Evolutionary conservation across 75 land plant species (phyloP).

Genomic region (Picea sitchensis): DNA sequence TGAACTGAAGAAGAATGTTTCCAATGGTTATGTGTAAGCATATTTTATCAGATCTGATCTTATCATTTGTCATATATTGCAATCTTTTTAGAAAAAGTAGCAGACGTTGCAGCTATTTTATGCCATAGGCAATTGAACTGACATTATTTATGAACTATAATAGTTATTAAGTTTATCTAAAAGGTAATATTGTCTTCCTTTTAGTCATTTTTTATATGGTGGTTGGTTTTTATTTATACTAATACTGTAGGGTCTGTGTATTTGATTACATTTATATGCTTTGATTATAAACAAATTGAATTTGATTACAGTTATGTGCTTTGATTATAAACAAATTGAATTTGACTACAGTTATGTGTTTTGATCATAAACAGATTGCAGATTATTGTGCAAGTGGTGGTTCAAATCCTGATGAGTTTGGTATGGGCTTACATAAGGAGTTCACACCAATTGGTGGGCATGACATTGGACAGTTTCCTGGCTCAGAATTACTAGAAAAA

Average conservation of each 20-base stretch:
- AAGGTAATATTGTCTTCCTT: not conserved
- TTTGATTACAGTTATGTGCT: not conserved
- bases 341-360: not conserved
- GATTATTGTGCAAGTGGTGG: constrained; percentile 63
- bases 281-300: not conserved
- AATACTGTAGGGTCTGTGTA: not conserved
- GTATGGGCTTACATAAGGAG: constrained; percentile 65
- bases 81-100: not conserved
- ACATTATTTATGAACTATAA: not conserved
- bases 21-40: not conserved
- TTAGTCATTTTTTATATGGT: not conserved
- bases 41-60: not conserved
- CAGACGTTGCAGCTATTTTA: not conserved
- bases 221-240: not conserved
- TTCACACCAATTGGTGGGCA: constrained; percentile 63
- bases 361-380: constrained; percentile 55
- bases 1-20: not conserved
- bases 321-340: not conserved
- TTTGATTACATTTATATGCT: not conserved
- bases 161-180: not conserved
- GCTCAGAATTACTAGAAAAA: constrained; percentile 19
- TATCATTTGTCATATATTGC: not conserved
- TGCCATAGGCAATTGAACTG: not conserved
- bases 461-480: constrained; percentile 96
- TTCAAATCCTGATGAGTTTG: constrained; percentile 56